Conservation (phyloP, 306 rosid genomes). For the Vigna angularis region DNA sequence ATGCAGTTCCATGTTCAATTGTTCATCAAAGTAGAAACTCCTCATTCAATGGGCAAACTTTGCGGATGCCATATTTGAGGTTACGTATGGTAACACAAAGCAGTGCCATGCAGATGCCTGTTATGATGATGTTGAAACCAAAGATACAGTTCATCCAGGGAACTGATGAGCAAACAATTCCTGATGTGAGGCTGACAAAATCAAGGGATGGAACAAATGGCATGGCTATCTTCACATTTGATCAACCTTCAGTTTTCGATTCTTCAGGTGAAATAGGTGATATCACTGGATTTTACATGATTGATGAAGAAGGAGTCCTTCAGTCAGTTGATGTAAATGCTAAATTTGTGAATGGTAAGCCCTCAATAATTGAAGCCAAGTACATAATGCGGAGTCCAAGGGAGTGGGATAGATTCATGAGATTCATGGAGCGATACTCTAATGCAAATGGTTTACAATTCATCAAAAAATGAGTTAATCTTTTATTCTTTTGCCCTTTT, state of each 20-base stretch:
- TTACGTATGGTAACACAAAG: constrained; percentile 45
- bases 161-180: constrained; percentile 92
- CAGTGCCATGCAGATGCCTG: constrained; percentile 26
- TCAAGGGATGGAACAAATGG: constrained; percentile 97
- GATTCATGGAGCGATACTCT: constrained; percentile 99
- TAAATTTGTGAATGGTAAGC: constrained; percentile 92
- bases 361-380: constrained; percentile 93
- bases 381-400: constrained; percentile 79
- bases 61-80: constrained; percentile 51
- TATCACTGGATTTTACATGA: constrained; percentile 95
- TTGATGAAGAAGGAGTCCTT: constrained; percentile 95
- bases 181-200: constrained; percentile 90
- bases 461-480: constrained; percentile 65
- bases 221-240: constrained; percentile 89
- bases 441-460: constrained; percentile 87
- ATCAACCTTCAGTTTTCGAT: constrained; percentile 94
- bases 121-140: constrained; percentile 71
- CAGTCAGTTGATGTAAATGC: constrained; percentile 96
- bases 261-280: constrained; percentile 97
- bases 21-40: constrained; percentile 61
- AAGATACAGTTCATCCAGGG: constrained; percentile 96
- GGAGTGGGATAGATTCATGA: constrained; percentile 99
- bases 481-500: constrained; percentile 44
- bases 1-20: constrained; percentile 55
- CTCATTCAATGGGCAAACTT: constrained; percentile 69